phyloP scores from a whole-genome alignment of 2,329 filamentous ascomycete genomes.

The Trichocomaceae sp. region DNA sequence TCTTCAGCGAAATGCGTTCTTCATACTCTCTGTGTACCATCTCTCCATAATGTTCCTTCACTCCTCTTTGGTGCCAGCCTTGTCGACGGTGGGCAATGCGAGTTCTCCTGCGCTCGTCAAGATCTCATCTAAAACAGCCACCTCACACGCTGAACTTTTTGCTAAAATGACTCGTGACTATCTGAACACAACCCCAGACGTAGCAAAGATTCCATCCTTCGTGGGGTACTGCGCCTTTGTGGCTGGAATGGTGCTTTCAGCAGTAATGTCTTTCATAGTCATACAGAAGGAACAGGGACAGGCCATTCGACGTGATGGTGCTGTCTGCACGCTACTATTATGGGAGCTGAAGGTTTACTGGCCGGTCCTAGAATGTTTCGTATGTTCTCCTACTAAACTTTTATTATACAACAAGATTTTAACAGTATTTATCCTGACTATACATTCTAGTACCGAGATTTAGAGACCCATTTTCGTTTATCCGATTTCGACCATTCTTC shows the following conservation, averaged over 20 bases:
- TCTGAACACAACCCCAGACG: conserved; percentile 2
- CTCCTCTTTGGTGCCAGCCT: conserved; percentile 4
- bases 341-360: conserved; percentile 7
- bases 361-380: conserved; percentile 1
- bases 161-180: not conserved
- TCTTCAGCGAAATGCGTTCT: conserved; percentile 7
- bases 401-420: not conserved
- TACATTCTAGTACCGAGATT: not conserved
- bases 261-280: conserved; percentile 2
- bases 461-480: not conserved
- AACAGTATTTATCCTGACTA: not conserved
- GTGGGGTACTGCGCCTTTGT: conserved; percentile 6
- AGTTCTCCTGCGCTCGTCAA: not conserved
- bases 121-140: not conserved
- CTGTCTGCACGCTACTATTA: conserved; percentile 5
- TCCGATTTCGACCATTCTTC: not conserved
- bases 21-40: conserved; percentile 5
- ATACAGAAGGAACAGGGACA: not conserved
- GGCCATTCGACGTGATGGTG: conserved; percentile 4
- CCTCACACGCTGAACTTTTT: not conserved
- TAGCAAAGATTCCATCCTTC: conserved; percentile 4
- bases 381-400: not conserved
- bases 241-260: conserved; percentile 4
- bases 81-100: not conserved
- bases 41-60: conserved; percentile 5